Conservation (phyloP, 176 grass and related monocot species). For the Chloris gayana region DNA sequence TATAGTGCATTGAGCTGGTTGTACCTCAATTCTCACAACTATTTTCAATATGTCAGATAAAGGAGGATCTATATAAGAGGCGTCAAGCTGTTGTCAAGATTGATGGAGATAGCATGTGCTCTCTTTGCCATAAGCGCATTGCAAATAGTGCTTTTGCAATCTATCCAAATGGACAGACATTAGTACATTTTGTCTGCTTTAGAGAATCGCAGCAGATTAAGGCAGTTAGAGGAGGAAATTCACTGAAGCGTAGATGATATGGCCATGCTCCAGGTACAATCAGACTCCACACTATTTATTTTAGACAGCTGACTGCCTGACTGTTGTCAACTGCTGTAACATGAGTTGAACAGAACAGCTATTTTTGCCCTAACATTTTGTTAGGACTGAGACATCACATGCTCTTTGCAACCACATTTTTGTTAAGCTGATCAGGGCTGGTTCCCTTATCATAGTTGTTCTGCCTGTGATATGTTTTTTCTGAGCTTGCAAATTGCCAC, state of each 20-base stretch:
- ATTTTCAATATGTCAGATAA: conserved; percentile 60
- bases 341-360: neutral
- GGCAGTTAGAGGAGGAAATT: conserved; percentile 60
- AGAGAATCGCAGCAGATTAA: conserved; percentile 89
- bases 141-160: conserved; percentile 95
- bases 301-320: neutral
- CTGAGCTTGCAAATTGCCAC: neutral
- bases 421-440: neutral
- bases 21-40: conserved; percentile 22
- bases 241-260: conserved; percentile 54
- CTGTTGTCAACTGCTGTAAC: neutral
- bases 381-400: conserved; percentile 10
- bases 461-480: neutral
- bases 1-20: conserved; percentile 6
- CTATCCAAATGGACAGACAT: conserved; percentile 93
- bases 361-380: conserved; percentile 21
- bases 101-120: conserved; percentile 90
- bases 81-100: conserved; percentile 82
- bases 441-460: neutral
- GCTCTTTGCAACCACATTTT: neutral
- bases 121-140: conserved; percentile 90
- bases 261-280: conserved; percentile 40
- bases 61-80: conserved; percentile 81
- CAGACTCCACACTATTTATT: conserved; percentile 9
- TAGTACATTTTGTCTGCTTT: conserved; percentile 99